Conservation (phyloP, 2,329 filamentous ascomycete species). For the Alternaria ethzedia region DNA sequence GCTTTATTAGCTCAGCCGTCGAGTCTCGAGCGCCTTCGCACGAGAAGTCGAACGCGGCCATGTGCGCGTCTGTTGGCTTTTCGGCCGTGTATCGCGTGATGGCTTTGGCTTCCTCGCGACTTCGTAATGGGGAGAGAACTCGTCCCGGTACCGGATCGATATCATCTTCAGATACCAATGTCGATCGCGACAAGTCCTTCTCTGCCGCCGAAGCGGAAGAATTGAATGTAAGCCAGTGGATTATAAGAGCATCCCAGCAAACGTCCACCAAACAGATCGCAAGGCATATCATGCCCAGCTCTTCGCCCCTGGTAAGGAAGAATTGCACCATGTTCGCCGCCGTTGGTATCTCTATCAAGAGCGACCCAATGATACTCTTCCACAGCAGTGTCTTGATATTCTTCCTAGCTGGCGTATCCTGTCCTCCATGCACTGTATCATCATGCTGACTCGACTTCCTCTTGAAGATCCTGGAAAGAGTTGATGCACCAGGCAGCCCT, state of each 20-base stretch:
- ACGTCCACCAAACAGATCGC: slow-evolving; percentile 48
- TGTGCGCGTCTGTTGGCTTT: not conserved
- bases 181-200: slow-evolving; percentile 4
- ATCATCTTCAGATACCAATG: not conserved
- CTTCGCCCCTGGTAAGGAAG: slow-evolving; percentile 34
- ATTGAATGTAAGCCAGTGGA: slow-evolving; percentile 29
- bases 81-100: not conserved
- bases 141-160: not conserved
- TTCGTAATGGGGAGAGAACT: not conserved
- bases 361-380: slow-evolving; percentile 39
- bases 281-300: slow-evolving; percentile 49
- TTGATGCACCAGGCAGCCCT: not conserved
- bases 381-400: slow-evolving; percentile 29
- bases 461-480: not conserved
- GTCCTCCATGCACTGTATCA: not conserved
- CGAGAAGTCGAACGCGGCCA: not conserved
- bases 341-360: slow-evolving; percentile 46
- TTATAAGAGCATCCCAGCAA: slow-evolving; percentile 24
- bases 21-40: not conserved
- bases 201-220: slow-evolving; percentile 13
- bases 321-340: slow-evolving; percentile 47
- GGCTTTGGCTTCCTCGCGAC: not conserved
- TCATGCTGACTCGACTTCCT: not conserved
- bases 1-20: not conserved
- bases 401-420: slow-evolving; percentile 19